A percentile compares a stretch with the other conserved stretches of the same genome.
phyloP scores from a whole-genome alignment of 1,284 basidiomycete genomes.

The Boletus smithii region DNA sequence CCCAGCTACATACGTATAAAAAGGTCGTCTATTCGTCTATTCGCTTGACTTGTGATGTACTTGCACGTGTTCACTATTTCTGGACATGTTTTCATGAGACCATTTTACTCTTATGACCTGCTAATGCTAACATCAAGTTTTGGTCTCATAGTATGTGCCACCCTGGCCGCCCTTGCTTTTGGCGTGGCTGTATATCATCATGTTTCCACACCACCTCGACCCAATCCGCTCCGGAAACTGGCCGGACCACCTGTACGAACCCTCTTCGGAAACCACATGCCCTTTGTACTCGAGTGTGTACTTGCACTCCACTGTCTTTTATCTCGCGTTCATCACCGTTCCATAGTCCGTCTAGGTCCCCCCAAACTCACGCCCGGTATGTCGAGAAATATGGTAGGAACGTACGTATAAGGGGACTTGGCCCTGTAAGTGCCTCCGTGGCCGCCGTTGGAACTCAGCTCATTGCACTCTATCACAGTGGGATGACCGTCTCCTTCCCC shows the following conservation, averaged over 20 bases:
- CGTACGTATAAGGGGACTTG: constrained; percentile 60
- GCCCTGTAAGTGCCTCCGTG: constrained; percentile 48
- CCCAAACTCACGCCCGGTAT: constrained; percentile 49
- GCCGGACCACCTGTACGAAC: constrained; percentile 54
- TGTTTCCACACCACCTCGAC: constrained; percentile 37
- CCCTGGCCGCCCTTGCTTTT: constrained; percentile 20
- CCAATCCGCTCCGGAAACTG: constrained; percentile 52
- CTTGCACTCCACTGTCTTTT: neutral
- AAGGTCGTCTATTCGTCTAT: no score
- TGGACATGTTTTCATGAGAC: constrained; percentile 1
- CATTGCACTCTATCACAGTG: constrained; percentile 44
- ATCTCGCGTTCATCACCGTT: constrained; percentile 1
- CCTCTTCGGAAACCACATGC: constrained; percentile 53
- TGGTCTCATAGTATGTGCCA: constrained; percentile 24
- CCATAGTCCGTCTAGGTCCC: constrained; percentile 55
- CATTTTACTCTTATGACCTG: neutral
- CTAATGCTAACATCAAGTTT: neutral
- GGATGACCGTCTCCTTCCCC: constrained; percentile 71
- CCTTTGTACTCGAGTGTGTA: constrained; percentile 54
- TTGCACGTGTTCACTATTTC: no score
- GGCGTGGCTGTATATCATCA: constrained; percentile 29
- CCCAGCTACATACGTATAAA: no score
- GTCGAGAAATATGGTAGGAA: constrained; percentile 54
- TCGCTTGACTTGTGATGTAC: no score
- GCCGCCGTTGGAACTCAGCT: constrained; percentile 5